Percentiles rank a stretch among this genome's conserved stretches.
phyloP scores from a whole-genome alignment of 108 stramenopile genomes.

The Mediolabrus comicus region DNA sequence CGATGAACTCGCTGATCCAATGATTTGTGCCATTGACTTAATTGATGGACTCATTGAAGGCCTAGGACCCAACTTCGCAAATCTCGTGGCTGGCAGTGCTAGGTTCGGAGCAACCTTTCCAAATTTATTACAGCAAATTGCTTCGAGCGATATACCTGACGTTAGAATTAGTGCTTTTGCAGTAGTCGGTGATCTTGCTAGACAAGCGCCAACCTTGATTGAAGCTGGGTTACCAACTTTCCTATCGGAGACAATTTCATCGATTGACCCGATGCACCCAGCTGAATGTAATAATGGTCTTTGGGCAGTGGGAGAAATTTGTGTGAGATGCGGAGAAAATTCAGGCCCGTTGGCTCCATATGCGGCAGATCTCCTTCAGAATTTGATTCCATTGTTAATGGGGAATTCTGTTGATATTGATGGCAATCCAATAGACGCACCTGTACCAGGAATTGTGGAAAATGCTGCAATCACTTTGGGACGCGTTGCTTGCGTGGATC shows the following conservation, averaged over 20 bases:
- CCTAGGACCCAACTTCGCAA: slow-evolving; percentile 74
- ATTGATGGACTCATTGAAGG: slow-evolving; percentile 90
- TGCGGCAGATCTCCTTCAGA: slow-evolving; percentile 60
- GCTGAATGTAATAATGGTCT: slow-evolving; percentile 89
- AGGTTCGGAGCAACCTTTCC: slow-evolving; percentile 67
- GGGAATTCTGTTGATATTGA: slow-evolving; percentile 47
- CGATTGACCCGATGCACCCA: slow-evolving; percentile 59
- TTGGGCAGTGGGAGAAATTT: slow-evolving; percentile 93
- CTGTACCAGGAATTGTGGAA: slow-evolving; percentile 76
- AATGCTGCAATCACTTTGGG: slow-evolving; percentile 89
- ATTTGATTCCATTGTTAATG: slow-evolving; percentile 80
- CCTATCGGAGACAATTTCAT: slow-evolving; percentile 56
- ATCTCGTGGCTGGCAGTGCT: slow-evolving; percentile 70
- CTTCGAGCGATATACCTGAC: slow-evolving; percentile 57
- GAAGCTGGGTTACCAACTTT: slow-evolving; percentile 71
- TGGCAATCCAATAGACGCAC: slow-evolving; percentile 27
- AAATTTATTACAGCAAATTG: slow-evolving; percentile 58
- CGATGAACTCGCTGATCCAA: slow-evolving; percentile 87
- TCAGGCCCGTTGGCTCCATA: slow-evolving; percentile 59
- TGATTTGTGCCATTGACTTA: slow-evolving; percentile 88
- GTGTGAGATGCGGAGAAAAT: slow-evolving; percentile 74
- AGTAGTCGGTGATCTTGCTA: slow-evolving; percentile 86
- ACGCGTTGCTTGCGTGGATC: slow-evolving; percentile 79
- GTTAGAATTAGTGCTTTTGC: slow-evolving; percentile 92
- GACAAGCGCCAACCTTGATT: slow-evolving; percentile 73